phyloP scores from a whole-genome alignment of 2,329 filamentous ascomycete genomes.

The Alternaria gaisen region DNA sequence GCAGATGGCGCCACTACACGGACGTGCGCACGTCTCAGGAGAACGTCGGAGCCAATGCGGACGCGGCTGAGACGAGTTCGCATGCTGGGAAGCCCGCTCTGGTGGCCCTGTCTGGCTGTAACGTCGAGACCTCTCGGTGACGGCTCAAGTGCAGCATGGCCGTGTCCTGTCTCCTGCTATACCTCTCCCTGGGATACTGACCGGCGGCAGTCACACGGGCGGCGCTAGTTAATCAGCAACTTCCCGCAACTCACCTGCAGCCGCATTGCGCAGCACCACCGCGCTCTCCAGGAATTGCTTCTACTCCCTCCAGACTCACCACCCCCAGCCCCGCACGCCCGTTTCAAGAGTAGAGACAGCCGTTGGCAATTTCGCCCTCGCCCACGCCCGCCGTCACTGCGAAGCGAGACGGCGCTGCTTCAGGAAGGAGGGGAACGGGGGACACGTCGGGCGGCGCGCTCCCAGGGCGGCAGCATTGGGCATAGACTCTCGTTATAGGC shows the following conservation, averaged over 20 bases:
- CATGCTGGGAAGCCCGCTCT: conserved; percentile 18
- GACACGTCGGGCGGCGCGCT: conserved; percentile 21
- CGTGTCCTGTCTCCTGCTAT: background rate
- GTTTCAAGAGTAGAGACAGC: conserved; percentile 18
- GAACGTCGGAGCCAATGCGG: conserved; percentile 33
- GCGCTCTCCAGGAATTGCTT: conserved; percentile 13
- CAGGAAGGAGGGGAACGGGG: conserved; percentile 12
- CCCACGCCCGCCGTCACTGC: background rate
- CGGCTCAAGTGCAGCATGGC: background rate
- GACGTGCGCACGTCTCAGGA: conserved; percentile 39
- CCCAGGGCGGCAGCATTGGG: conserved; percentile 18
- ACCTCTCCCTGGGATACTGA: background rate
- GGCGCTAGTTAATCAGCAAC: conserved; percentile 29
- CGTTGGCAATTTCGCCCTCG: background rate
- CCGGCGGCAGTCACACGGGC: conserved; percentile 9
- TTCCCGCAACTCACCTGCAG: conserved; percentile 19
- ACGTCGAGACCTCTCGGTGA: conserved; percentile 1
- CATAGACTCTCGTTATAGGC: conserved; percentile 27
- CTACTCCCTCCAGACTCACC: conserved; percentile 3
- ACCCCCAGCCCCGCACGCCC: conserved; percentile 22
- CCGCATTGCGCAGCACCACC: conserved; percentile 22
- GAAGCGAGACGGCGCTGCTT: background rate
- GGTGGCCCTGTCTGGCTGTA: conserved; percentile 11
- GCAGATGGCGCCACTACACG: conserved; percentile 21
- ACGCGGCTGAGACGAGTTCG: conserved; percentile 8